Evolutionary conservation across 306 rosid genomes (phyloP).

Genomic region (Vigna angularis): DNA sequence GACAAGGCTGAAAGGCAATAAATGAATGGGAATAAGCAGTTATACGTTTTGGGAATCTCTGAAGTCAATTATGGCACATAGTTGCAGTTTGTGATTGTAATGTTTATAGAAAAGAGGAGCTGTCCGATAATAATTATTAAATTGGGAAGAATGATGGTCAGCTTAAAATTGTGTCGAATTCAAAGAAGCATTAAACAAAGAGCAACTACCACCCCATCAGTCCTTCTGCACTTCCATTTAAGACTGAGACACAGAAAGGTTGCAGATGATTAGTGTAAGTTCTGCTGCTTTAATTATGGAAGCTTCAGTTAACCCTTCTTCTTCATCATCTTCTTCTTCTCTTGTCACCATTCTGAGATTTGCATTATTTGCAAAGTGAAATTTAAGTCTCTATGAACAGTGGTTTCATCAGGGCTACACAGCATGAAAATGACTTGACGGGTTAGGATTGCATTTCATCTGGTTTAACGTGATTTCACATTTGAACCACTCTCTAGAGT

Average conservation of each 20-base stretch:
- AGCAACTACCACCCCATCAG: constrained; percentile 47
- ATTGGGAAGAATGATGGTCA: constrained; percentile 36
- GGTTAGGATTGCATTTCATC: constrained; percentile 36
- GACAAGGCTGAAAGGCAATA: constrained; percentile 46
- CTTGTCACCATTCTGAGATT: constrained; percentile 1
- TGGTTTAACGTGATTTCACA: constrained; percentile 45
- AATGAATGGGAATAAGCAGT: constrained; percentile 54
- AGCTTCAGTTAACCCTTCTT: constrained; percentile 34
- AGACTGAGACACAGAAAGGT: constrained; percentile 41
- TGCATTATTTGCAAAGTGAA: constrained; percentile 1
- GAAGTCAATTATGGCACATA: constrained; percentile 51
- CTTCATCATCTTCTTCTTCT: background rate
- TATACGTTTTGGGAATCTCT: constrained; percentile 44
- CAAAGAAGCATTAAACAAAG: constrained; percentile 47
- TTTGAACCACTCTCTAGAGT: constrained; percentile 44
- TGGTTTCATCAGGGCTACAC: background rate
- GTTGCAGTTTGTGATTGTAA: constrained; percentile 48
- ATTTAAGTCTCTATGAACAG: constrained; percentile 4
- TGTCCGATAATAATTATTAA: constrained; percentile 31
- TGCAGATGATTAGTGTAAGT: constrained; percentile 27
- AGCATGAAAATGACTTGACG: constrained; percentile 46
- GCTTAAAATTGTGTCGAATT: constrained; percentile 41
- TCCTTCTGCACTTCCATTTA: constrained; percentile 49
- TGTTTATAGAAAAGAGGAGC: constrained; percentile 62
- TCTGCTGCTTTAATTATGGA: constrained; percentile 39